Evolutionary conservation across 2,329 filamentous ascomycete species (phyloP).

Genomic region (Chrysoporthe cubensis): DNA sequence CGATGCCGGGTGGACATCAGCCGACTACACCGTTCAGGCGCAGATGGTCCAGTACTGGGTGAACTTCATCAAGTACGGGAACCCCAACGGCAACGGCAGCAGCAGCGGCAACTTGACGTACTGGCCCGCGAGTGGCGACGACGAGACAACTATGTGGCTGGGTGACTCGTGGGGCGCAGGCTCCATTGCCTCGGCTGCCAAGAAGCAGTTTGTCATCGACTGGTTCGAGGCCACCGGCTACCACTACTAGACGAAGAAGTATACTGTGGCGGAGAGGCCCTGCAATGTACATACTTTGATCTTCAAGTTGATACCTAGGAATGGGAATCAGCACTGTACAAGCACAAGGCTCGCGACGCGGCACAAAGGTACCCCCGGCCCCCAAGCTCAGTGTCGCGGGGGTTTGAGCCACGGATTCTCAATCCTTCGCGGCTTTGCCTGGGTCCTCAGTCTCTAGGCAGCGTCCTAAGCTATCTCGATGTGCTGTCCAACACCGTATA

Average conservation of each 20-base stretch:
- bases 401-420: too few relatives aligned
- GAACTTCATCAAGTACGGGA: slow-evolving; percentile 6
- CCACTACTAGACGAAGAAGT: neutral
- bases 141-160: slow-evolving; percentile 8
- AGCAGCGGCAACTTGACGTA: slow-evolving; percentile 6
- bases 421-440: too few relatives aligned
- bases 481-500: too few relatives aligned
- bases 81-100: slow-evolving; percentile 1
- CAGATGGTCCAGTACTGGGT: slow-evolving; percentile 4
- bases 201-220: slow-evolving; percentile 3
- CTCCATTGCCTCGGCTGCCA: neutral
- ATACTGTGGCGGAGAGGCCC: too few relatives aligned
- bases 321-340: too few relatives aligned
- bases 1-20: neutral
- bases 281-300: too few relatives aligned
- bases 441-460: too few relatives aligned
- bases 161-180: neutral
- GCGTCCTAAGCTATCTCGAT: too few relatives aligned
- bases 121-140: slow-evolving; percentile 6
- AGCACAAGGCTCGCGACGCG: too few relatives aligned
- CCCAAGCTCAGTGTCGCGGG: too few relatives aligned
- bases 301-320: too few relatives aligned
- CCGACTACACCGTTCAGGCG: neutral
- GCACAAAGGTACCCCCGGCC: too few relatives aligned
- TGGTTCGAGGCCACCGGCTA: neutral